A percentile compares a stretch with the other conserved stretches of the same genome.
Evolutionary conservation across 192 early-diverging fungal genomes (phyloP).

Genomic region (Backusella liffmaniae): DNA sequence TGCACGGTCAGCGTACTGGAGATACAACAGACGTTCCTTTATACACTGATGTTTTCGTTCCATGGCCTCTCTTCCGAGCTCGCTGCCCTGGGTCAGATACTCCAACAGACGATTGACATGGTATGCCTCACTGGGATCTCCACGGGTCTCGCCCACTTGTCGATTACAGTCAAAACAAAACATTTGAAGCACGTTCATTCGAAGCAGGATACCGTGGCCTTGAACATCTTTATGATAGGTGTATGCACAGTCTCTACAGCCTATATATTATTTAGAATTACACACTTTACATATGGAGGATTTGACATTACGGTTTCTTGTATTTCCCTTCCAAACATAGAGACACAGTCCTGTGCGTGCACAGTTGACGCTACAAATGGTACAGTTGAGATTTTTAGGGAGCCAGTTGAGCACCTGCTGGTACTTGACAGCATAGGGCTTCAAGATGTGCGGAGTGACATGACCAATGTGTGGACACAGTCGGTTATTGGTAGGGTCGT

Average conservation of each 20-base stretch:
- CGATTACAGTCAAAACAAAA: slow-evolving; percentile 34
- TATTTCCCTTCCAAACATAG: slow-evolving; percentile 36
- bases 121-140: slow-evolving; percentile 28
- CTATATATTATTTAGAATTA: not conserved
- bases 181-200: slow-evolving; percentile 29
- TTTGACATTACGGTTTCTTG: slow-evolving; percentile 16
- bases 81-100: slow-evolving; percentile 22
- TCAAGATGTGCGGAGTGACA: slow-evolving; percentile 8
- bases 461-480: slow-evolving; percentile 32
- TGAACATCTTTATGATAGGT: slow-evolving; percentile 23
- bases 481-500: slow-evolving; percentile 26
- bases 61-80: slow-evolving; percentile 19
- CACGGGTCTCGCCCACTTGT: slow-evolving; percentile 32
- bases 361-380: slow-evolving; percentile 18
- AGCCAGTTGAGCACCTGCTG: slow-evolving; percentile 29
- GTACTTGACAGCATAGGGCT: slow-evolving; percentile 21
- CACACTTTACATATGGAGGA: no score
- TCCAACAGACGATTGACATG: slow-evolving; percentile 28
- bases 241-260: slow-evolving; percentile 35
- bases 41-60: slow-evolving; percentile 26
- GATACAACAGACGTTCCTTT: slow-evolving; percentile 20
- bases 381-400: slow-evolving; percentile 27
- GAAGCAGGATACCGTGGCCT: slow-evolving; percentile 32
- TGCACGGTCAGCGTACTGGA: slow-evolving; percentile 9
- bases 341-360: slow-evolving; percentile 23